Conservation (phyloP, 2,329 filamentous ascomycete species). For the Acarospora socialis region DNA sequence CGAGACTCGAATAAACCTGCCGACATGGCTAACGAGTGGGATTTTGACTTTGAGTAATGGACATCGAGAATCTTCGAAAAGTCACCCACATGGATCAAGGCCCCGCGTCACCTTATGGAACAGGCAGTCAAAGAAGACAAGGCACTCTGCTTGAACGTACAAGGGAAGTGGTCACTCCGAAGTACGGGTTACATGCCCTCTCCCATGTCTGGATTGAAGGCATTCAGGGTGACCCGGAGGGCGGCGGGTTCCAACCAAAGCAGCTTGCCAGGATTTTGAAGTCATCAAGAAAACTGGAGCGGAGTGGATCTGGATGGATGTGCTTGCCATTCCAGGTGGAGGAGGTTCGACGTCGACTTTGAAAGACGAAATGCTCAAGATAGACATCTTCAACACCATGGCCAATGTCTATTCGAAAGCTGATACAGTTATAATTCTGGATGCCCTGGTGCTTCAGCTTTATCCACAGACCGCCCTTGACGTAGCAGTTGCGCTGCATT, state of each 20-base stretch:
- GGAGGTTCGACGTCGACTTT: conserved; percentile 1
- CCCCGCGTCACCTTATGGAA: conserved; percentile 2
- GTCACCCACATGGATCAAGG: conserved; percentile 1
- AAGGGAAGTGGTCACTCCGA: conserved; percentile 2
- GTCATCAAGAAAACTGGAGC: conserved; percentile 6
- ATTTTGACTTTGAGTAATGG: no score
- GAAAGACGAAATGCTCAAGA: conserved; percentile 10
- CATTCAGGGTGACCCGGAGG: conserved; percentile 6
- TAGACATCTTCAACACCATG: conserved; percentile 12
- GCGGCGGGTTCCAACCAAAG: not conserved
- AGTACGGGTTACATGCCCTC: conserved; percentile 7
- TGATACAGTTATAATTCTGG: conserved; percentile 11
- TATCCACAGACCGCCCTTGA: conserved; percentile 7
- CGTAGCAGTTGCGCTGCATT: conserved; percentile 10
- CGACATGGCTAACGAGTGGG: no score
- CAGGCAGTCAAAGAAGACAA: conserved; percentile 2
- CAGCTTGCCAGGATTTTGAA: conserved; percentile 2
- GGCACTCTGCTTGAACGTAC: conserved; percentile 5
- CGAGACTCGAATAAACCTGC: no score
- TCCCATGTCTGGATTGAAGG: conserved; percentile 15
- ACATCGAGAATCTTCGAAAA: no score
- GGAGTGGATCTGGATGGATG: conserved; percentile 14
- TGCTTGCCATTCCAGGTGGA: conserved; percentile 11
- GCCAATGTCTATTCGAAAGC: conserved; percentile 10
- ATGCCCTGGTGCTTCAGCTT: conserved; percentile 11